Evolutionary conservation across 192 early-diverging fungal species (phyloP).

Genomic region (Cetraspora pellucida): DNA sequence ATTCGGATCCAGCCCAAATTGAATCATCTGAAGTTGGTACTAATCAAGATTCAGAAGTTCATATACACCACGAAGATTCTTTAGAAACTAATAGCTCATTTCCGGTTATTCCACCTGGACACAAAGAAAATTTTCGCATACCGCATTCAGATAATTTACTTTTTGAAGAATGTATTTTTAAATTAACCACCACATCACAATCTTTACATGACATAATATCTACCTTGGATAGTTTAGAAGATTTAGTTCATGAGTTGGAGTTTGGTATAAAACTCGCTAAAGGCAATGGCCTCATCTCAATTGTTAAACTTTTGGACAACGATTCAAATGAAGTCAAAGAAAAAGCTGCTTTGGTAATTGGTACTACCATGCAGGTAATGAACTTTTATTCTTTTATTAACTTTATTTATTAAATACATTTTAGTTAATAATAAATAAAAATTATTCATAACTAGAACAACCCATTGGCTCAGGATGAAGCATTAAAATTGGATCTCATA

Average conservation of each 20-base stretch:
- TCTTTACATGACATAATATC: conserved; percentile 31
- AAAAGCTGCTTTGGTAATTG: conserved; percentile 53
- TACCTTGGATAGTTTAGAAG: conserved; percentile 55
- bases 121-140: conserved; percentile 20
- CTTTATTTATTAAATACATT: neutral
- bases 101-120: neutral
- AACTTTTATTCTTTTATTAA: neutral
- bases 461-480: neutral
- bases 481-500: neutral
- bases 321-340: conserved; percentile 37
- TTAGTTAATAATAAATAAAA: neutral
- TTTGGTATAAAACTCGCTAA: conserved; percentile 54
- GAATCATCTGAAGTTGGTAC: neutral
- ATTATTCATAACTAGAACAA: conserved; percentile 12
- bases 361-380: conserved; percentile 57
- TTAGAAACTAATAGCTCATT: neutral
- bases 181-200: conserved; percentile 22
- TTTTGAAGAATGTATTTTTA: conserved; percentile 41
- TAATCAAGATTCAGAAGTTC: conserved; percentile 15
- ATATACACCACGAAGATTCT: conserved; percentile 7
- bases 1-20: neutral
- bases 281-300: conserved; percentile 36
- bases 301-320: conserved; percentile 48
- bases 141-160: conserved; percentile 36
- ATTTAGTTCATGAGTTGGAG: conserved; percentile 59